Conservation (phyloP, 345 rosid genomes). For the Eucalyptus polybractea region DNA sequence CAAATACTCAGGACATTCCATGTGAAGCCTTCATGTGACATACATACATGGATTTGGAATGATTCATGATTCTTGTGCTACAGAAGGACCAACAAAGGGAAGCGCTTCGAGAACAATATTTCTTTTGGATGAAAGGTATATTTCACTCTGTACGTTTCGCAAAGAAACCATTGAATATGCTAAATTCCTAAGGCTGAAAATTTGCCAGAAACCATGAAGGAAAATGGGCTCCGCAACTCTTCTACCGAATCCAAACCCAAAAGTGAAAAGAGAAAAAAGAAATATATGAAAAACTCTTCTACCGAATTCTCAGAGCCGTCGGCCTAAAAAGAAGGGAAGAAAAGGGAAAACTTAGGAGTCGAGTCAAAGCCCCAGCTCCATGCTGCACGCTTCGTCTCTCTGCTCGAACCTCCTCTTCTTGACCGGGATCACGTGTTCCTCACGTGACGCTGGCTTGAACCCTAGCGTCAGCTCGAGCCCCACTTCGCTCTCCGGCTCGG, state of each 20-base stretch:
- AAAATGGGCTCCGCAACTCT: background rate
- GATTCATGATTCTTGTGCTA: background rate
- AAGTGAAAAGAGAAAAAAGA: background rate
- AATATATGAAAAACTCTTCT: background rate
- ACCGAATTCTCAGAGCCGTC: background rate
- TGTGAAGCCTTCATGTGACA: background rate
- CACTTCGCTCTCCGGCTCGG: background rate
- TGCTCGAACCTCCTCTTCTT: slow-evolving; percentile 53
- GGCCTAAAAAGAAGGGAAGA: background rate
- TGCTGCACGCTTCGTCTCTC: slow-evolving; percentile 22
- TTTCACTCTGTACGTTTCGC: background rate
- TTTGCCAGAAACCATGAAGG: background rate
- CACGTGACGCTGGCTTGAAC: slow-evolving; percentile 34
- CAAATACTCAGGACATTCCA: background rate
- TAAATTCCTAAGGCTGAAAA: background rate
- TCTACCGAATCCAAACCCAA: background rate
- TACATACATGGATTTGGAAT: background rate
- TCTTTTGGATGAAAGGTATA: background rate
- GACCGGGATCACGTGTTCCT: slow-evolving; percentile 46
- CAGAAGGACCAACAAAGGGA: background rate
- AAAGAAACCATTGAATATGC: background rate
- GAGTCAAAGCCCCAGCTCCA: slow-evolving; percentile 32
- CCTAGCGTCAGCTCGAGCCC: slow-evolving; percentile 54
- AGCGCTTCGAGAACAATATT: background rate
- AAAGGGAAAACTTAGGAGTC: background rate